Percentiles rank a stretch among this genome's conserved stretches.
phyloP scores from a whole-genome alignment of 805 yeast species.

The Kockiozyma suomiensis region DNA sequence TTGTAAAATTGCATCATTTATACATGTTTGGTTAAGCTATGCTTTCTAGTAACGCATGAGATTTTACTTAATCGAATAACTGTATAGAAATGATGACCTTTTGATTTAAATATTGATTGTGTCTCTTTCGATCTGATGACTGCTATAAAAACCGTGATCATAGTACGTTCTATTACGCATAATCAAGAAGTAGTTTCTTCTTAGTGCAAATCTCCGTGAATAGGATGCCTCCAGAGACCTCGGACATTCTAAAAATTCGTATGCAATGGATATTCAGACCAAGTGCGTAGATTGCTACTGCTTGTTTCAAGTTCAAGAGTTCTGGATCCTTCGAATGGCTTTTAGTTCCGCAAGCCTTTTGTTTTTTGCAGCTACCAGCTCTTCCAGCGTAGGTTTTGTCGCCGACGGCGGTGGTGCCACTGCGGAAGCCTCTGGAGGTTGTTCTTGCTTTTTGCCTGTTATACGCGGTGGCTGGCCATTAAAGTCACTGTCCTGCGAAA shows the following conservation, averaged over 20 bases:
- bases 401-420: neutral
- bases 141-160: slow-evolving; percentile 32
- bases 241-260: slow-evolving; percentile 17
- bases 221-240: slow-evolving; percentile 36
- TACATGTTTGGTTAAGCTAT: slow-evolving; percentile 12
- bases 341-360: neutral
- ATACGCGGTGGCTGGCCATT: neutral
- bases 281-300: neutral
- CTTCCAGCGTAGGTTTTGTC: slow-evolving; percentile 3
- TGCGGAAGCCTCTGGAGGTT: neutral
- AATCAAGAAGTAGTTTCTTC: neutral
- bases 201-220: slow-evolving; percentile 7
- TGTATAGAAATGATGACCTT: slow-evolving; percentile 7
- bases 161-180: slow-evolving; percentile 33
- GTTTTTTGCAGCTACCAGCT: slow-evolving; percentile 9
- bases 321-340: neutral
- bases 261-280: too few relatives aligned
- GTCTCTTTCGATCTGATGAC: neutral
- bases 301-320: neutral
- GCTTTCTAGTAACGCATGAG: neutral
- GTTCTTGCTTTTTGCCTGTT: neutral
- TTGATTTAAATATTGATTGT: slow-evolving; percentile 6
- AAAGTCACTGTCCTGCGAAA: neutral
- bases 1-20: slow-evolving; percentile 12
- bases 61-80: neutral